Evolutionary conservation across 2,329 filamentous ascomycete species (phyloP).

Genomic region (Trichoderma sp.): DNA sequence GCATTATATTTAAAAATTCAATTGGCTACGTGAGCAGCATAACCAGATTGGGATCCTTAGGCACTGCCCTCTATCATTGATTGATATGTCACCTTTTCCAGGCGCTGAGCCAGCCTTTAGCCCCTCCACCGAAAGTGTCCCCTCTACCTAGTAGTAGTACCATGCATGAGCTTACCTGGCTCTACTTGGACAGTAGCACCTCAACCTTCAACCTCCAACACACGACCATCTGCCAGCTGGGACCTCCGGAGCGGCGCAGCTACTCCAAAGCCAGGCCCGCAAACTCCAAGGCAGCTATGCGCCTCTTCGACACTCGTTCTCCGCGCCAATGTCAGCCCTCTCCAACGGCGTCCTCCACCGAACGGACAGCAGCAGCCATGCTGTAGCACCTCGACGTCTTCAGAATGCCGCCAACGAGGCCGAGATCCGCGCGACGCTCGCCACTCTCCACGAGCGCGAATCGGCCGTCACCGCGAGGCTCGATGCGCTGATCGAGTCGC

Average conservation of each 20-base stretch:
- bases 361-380: slow-evolving; percentile 35
- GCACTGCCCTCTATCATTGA: neutral
- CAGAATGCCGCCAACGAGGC: slow-evolving; percentile 72
- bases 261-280: neutral
- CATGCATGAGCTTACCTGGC: slow-evolving; percentile 1
- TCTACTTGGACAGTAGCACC: neutral
- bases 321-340: slow-evolving; percentile 51
- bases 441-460: slow-evolving; percentile 75
- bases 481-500: slow-evolving; percentile 74
- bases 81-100: neutral
- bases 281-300: slow-evolving; percentile 44
- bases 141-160: too few species aligned
- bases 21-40: neutral
- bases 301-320: slow-evolving; percentile 41
- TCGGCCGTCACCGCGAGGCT: slow-evolving; percentile 72
- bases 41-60: neutral
- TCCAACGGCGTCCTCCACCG: slow-evolving; percentile 47
- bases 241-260: slow-evolving; percentile 1
- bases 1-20: neutral
- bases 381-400: slow-evolving; percentile 46
- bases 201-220: neutral
- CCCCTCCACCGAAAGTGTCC: slow-evolving; percentile 10
- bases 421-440: slow-evolving; percentile 77
- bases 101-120: neutral
- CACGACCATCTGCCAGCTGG: neutral